A percentile compares a stretch with the other conserved stretches of the same genome.
Conservation (phyloP, 2,329 filamentous ascomycete species). For the Aspergillus caelatus region DNA sequence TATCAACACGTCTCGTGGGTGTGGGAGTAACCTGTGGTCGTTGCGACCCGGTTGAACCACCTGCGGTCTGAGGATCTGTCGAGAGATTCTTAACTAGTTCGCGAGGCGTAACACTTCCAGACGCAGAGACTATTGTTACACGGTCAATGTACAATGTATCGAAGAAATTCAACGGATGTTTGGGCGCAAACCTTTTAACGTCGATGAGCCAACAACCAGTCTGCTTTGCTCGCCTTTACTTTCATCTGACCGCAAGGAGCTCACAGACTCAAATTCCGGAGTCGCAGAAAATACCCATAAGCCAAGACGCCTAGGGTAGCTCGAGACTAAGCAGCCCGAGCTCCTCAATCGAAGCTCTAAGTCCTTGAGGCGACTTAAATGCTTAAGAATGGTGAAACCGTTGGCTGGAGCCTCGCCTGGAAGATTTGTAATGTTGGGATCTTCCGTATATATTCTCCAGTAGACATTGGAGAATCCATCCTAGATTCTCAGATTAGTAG, state of each 20-base stretch:
- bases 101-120: constrained; percentile 35
- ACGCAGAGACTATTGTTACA: constrained; percentile 34
- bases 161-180: background rate
- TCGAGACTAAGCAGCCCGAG: constrained; percentile 41
- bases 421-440: constrained; percentile 32
- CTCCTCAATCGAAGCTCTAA: constrained; percentile 40
- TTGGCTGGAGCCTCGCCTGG: constrained; percentile 37
- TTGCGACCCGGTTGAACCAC: constrained; percentile 25
- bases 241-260: constrained; percentile 29
- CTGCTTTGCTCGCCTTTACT: constrained; percentile 29
- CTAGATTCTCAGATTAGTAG: constrained; percentile 32
- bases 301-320: constrained; percentile 40
- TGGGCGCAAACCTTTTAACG: constrained; percentile 34
- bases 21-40: constrained; percentile 27
- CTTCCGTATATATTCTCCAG: constrained; percentile 47
- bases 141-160: constrained; percentile 4
- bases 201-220: constrained; percentile 34
- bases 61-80: constrained; percentile 29
- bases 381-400: constrained; percentile 40
- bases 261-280: constrained; percentile 40
- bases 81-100: constrained; percentile 42
- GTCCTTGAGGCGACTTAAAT: constrained; percentile 44
- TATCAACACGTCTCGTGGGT: constrained; percentile 32
- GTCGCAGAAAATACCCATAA: constrained; percentile 46
- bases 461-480: constrained; percentile 47